Conservation (phyloP, 176 grass and related monocot species). For the Zea luxurians region DNA sequence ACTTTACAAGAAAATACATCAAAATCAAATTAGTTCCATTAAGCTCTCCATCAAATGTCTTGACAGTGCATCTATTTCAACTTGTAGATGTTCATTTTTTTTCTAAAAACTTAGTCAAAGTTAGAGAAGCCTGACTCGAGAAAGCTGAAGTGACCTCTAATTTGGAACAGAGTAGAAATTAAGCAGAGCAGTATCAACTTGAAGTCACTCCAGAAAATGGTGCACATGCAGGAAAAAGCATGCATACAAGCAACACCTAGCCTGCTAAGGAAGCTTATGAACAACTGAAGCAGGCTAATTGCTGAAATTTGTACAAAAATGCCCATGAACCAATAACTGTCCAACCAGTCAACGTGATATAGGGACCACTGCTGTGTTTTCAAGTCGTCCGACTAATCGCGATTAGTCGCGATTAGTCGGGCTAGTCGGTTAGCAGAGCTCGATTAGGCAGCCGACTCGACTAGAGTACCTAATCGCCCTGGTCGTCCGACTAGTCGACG, state of each 20-base stretch:
- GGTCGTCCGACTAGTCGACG: too few relatives aligned
- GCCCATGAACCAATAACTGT: not conserved
- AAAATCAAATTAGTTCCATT: not conserved
- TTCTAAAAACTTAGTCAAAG: not conserved
- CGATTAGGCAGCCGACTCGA: too few relatives aligned
- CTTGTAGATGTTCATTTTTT: not conserved
- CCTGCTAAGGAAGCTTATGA: not conserved
- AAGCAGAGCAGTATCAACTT: constrained; percentile 3
- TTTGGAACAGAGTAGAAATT: constrained; percentile 8
- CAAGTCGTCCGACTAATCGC: too few relatives aligned
- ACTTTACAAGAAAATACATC: not conserved
- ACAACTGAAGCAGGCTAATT: not conserved
- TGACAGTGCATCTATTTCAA: not conserved
- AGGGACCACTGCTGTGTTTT: not conserved
- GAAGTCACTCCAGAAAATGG: constrained; percentile 33
- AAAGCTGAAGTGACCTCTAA: not conserved
- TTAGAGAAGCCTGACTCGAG: not conserved
- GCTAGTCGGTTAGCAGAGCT: too few relatives aligned
- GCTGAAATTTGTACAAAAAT: not conserved
- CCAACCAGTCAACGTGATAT: not conserved
- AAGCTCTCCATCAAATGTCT: not conserved
- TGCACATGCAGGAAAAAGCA: constrained; percentile 13
- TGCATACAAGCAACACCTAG: not conserved
- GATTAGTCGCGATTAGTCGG: too few relatives aligned
- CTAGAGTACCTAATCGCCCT: too few relatives aligned